A percentile compares a stretch with the other conserved stretches of the same genome.
These are phyloP conservation scores for Eucalyptus coolabah DNA, from an alignment of 345 rosid genomes.

Conservation along the genomic window DNA sequence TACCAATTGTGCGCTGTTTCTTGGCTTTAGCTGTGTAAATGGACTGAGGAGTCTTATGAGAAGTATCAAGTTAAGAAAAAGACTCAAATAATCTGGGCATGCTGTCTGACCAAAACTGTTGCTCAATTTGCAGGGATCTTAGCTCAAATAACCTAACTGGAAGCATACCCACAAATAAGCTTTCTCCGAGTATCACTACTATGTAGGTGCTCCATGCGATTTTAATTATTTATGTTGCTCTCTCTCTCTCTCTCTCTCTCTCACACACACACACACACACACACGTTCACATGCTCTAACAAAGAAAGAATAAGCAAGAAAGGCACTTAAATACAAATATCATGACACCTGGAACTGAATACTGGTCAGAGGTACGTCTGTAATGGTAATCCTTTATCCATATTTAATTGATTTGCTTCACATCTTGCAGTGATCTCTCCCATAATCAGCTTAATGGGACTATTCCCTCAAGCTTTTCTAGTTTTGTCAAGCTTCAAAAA, in stretches of 20 bases:
- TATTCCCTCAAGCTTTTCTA: slow-evolving; percentile 40
- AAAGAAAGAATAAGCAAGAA: background rate
- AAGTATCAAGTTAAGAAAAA: background rate
- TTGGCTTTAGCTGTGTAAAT: background rate
- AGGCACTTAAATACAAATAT: background rate
- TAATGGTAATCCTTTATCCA: background rate
- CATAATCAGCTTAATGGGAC: slow-evolving; percentile 38
- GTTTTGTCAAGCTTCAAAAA: slow-evolving; percentile 39
- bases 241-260: background rate
- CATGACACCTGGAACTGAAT: background rate
- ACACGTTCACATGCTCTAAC: background rate
- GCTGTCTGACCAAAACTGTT: background rate
- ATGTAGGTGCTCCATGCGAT: slow-evolving; percentile 32
- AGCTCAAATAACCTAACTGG: slow-evolving; percentile 74
- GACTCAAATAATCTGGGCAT: background rate
- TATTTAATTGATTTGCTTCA: background rate
- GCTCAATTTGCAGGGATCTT: slow-evolving; percentile 47
- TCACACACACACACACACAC: too few relatives aligned
- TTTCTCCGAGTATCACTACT: slow-evolving; percentile 59
- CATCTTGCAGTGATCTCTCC: slow-evolving; percentile 35
- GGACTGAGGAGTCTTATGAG: background rate
- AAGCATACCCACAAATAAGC: slow-evolving; percentile 53
- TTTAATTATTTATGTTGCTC: background rate
- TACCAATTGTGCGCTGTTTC: background rate
- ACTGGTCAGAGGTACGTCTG: background rate